Percentiles rank a stretch among this genome's conserved stretches.
Evolutionary conservation across 208 protist genomes (phyloP).

Genomic region (Naegleria fowleri): DNA sequence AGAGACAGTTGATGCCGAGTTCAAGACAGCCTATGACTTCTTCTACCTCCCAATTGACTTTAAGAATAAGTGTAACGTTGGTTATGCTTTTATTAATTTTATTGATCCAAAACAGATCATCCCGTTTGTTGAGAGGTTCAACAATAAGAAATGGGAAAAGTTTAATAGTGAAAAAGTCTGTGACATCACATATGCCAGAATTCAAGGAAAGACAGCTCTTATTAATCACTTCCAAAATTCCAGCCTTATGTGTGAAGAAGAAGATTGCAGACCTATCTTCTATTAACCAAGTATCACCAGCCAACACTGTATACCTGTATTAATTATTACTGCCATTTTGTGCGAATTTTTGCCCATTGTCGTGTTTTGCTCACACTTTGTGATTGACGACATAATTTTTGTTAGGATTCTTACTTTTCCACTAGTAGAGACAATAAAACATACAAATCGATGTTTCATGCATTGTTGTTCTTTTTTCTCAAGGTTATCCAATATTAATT

Average conservation of each 20-base stretch:
- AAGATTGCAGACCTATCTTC: constrained; percentile 37
- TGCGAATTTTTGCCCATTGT: background rate
- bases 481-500: too few species aligned
- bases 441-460: too few species aligned
- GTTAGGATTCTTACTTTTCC: background rate
- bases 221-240: constrained; percentile 47
- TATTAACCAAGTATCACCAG: constrained; percentile 16
- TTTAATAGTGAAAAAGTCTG: constrained; percentile 51
- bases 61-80: constrained; percentile 59
- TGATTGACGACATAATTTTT: background rate
- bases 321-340: background rate
- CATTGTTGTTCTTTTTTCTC: too few species aligned
- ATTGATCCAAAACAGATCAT: constrained; percentile 37
- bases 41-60: constrained; percentile 68
- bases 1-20: constrained; percentile 45
- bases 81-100: constrained; percentile 71
- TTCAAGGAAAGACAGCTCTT: constrained; percentile 50
- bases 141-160: constrained; percentile 38
- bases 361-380: background rate
- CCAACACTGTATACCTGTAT: background rate
- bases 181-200: constrained; percentile 55
- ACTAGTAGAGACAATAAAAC: too few species aligned
- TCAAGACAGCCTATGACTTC: constrained; percentile 54
- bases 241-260: constrained; percentile 39
- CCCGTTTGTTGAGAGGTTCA: constrained; percentile 35